Evolutionary conservation across 148 eudicot genomes (phyloP).

Genomic region (Nepenthes mirabilis): DNA sequence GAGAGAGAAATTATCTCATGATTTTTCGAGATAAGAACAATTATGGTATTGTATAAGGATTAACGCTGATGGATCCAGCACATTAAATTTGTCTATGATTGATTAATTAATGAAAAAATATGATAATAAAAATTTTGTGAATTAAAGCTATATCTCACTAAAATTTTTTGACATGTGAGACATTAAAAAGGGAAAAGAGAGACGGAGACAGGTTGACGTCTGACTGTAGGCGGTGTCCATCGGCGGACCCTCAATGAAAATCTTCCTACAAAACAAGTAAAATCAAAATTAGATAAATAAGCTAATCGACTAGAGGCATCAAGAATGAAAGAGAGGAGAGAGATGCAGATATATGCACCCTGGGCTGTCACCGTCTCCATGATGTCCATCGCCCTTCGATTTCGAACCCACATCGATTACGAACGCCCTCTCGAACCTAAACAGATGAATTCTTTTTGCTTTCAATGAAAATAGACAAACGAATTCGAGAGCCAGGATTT

Average conservation of each 20-base stretch:
- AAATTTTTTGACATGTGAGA: background rate
- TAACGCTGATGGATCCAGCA: too few relatives aligned
- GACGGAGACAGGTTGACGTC: background rate
- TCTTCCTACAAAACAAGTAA: constrained; percentile 32
- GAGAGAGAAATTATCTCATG: too few relatives aligned
- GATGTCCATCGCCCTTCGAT: constrained; percentile 20
- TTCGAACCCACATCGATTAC: constrained; percentile 18
- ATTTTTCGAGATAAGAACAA: too few relatives aligned
- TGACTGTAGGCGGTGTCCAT: constrained; percentile 42
- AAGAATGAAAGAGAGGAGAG: background rate
- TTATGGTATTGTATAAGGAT: too few relatives aligned
- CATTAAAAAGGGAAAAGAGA: background rate
- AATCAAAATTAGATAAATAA: background rate
- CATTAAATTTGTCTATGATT: too few relatives aligned
- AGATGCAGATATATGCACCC: constrained; percentile 15
- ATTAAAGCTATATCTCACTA: background rate
- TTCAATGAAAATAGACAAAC: too few relatives aligned
- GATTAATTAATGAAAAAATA: too few relatives aligned
- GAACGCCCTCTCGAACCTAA: too few relatives aligned
- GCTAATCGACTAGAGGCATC: background rate
- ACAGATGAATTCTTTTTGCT: too few relatives aligned
- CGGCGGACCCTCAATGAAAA: constrained; percentile 62
- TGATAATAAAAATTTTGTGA: too few relatives aligned
- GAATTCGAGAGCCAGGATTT: too few relatives aligned
- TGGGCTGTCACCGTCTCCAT: constrained; percentile 44